Percentiles rank a stretch among this genome's conserved stretches.
phyloP scores from a whole-genome alignment of 2,329 filamentous ascomycete species.

The Aspergillus puulaauensis region DNA sequence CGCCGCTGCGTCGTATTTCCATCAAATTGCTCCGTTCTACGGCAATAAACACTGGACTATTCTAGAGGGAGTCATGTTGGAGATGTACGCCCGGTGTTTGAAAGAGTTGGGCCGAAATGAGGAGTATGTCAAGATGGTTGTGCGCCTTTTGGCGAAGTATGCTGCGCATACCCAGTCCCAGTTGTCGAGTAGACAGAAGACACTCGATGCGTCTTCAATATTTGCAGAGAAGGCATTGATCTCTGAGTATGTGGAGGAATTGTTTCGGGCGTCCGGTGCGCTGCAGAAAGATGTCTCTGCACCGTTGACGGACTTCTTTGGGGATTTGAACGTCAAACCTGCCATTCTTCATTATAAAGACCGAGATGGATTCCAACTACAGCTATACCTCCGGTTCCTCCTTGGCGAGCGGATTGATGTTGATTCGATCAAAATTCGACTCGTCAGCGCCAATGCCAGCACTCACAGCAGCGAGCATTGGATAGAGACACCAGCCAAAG shows the following conservation, averaged over 20 bases:
- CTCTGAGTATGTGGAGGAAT: slow-evolving; percentile 38
- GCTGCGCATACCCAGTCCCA: slow-evolving; percentile 33
- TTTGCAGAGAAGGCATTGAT: slow-evolving; percentile 30
- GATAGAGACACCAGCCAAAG: slow-evolving; percentile 53
- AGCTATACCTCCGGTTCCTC: slow-evolving; percentile 68
- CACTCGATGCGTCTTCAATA: slow-evolving; percentile 30
- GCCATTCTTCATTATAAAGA: slow-evolving; percentile 68
- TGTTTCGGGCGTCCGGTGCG: slow-evolving; percentile 49
- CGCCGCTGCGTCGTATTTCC: slow-evolving; percentile 74
- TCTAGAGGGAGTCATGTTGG: slow-evolving; percentile 78
- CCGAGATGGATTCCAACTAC: slow-evolving; percentile 72
- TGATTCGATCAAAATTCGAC: slow-evolving; percentile 63
- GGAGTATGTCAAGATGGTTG: slow-evolving; percentile 73
- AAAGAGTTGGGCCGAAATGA: slow-evolving; percentile 72
- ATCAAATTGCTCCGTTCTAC: slow-evolving; percentile 75
- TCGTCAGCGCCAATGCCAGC: slow-evolving; percentile 51
- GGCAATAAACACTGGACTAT: slow-evolving; percentile 74
- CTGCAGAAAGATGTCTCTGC: slow-evolving; percentile 64
- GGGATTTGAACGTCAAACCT: slow-evolving; percentile 65
- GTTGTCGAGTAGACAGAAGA: slow-evolving; percentile 30
- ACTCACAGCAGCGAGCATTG: slow-evolving; percentile 64
- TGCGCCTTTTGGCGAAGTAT: slow-evolving; percentile 60
- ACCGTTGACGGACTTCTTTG: slow-evolving; percentile 72
- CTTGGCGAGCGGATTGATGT: slow-evolving; percentile 69
- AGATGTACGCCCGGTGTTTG: slow-evolving; percentile 82